These are phyloP conservation scores for Sesbania bispinosa DNA, from an alignment of 306 rosid species.

Conservation along the genomic window DNA sequence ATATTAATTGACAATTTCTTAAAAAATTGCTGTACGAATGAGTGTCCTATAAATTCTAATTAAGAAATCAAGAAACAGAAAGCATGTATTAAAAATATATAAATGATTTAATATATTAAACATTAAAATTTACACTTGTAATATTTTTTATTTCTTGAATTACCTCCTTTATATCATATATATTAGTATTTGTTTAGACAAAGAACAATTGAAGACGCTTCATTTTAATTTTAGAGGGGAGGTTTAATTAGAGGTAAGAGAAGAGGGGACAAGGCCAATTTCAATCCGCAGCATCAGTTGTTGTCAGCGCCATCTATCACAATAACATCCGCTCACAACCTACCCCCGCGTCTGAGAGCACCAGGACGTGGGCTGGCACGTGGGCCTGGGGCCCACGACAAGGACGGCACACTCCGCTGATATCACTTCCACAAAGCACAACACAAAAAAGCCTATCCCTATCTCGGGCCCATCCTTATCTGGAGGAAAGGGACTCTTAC, in stretches of 20 bases:
- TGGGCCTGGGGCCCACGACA: constrained; percentile 36
- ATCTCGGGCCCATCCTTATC: constrained; percentile 34
- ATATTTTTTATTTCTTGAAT: too few species aligned
- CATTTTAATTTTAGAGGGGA: background rate
- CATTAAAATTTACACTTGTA: too few species aligned
- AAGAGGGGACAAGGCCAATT: too few species aligned
- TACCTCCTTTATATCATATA: too few species aligned
- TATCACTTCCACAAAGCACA: constrained; percentile 13
- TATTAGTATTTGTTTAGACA: background rate
- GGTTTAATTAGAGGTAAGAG: too few species aligned
- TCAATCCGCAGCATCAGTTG: background rate
- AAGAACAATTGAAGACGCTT: background rate
- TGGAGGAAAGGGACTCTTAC: constrained; percentile 23
- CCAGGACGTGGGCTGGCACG: constrained; percentile 36
- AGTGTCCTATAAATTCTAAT: too few species aligned
- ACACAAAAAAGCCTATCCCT: constrained; percentile 32
- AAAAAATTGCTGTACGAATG: too few species aligned
- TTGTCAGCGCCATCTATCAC: constrained; percentile 27
- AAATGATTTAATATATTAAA: too few species aligned
- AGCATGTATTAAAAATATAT: too few species aligned
- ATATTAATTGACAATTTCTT: too few species aligned
- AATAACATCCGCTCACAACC: constrained; percentile 21
- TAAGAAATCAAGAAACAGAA: too few species aligned
- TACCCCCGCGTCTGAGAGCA: constrained; percentile 34
- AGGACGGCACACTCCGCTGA: constrained; percentile 16